Evolutionary conservation across 2,329 filamentous ascomycete genomes (phyloP).

Genomic region (Colletotrichum lupini): DNA sequence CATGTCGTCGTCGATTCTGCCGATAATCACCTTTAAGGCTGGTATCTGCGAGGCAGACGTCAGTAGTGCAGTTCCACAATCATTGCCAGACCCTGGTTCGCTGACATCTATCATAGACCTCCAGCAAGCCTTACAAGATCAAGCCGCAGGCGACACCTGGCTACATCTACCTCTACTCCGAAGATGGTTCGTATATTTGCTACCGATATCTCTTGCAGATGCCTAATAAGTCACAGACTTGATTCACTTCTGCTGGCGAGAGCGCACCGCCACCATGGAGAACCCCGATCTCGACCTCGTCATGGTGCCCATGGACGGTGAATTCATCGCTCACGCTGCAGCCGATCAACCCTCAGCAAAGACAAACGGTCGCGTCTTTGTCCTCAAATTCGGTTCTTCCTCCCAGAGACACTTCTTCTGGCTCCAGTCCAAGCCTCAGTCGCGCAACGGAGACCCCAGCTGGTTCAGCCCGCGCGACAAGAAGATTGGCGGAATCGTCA

Average conservation of each 20-base stretch:
- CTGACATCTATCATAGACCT: conserved; percentile 47
- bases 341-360: conserved; percentile 66
- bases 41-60: conserved; percentile 89
- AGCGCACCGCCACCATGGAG: conserved; percentile 76
- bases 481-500: conserved; percentile 89
- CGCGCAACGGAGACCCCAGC: conserved; percentile 72
- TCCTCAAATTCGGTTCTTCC: conserved; percentile 92
- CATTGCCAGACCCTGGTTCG: conserved; percentile 9
- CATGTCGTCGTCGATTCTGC: conserved; percentile 78
- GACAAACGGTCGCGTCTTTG: conserved; percentile 90
- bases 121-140: conserved; percentile 74
- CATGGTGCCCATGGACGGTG: conserved; percentile 91
- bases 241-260: conserved; percentile 97
- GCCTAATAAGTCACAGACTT: conserved; percentile 67
- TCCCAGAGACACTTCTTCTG: conserved; percentile 94
- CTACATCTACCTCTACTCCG: conserved; percentile 91
- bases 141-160: conserved; percentile 79
- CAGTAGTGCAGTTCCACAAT: conserved; percentile 51
- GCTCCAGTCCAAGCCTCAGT: conserved; percentile 92
- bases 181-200: conserved; percentile 76
- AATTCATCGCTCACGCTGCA: conserved; percentile 81
- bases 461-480: conserved; percentile 88
- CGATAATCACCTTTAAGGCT: conserved; percentile 96
- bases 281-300: conserved; percentile 88
- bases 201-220: background rate